Evolutionary conservation across 805 yeast genomes (phyloP).

Genomic region (Suhomyces canberraensis): DNA sequence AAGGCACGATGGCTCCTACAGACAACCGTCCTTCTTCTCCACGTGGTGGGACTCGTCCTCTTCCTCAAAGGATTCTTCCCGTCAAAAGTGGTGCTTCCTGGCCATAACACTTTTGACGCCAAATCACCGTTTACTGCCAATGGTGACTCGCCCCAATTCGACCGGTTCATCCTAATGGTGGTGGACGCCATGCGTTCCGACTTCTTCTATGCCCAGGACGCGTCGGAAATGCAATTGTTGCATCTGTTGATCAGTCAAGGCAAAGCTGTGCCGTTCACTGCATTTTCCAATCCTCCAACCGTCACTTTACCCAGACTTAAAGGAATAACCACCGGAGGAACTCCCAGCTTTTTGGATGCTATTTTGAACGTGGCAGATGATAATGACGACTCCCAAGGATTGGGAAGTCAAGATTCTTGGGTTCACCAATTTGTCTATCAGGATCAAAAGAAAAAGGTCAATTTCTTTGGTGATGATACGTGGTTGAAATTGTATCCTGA

Average conservation of each 20-base stretch:
- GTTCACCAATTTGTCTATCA: slow-evolving; percentile 54
- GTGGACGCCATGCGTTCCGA: slow-evolving; percentile 93
- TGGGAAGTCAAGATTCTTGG: slow-evolving; percentile 85
- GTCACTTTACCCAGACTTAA: slow-evolving; percentile 93
- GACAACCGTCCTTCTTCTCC: slow-evolving; percentile 11
- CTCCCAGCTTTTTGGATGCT: slow-evolving; percentile 93
- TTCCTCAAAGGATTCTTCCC: slow-evolving; percentile 91
- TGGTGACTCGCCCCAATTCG: slow-evolving; percentile 45
- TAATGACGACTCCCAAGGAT: slow-evolving; percentile 64
- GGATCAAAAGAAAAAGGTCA: slow-evolving; percentile 42
- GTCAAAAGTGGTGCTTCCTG: slow-evolving; percentile 72
- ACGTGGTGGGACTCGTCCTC: slow-evolving; percentile 48
- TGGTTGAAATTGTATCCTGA: slow-evolving; percentile 89
- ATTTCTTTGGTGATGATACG: slow-evolving; percentile 96
- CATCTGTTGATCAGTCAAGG: slow-evolving; percentile 66
- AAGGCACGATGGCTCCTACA: slow-evolving; percentile 16
- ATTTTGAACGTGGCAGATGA: slow-evolving; percentile 91
- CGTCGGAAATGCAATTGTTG: slow-evolving; percentile 62
- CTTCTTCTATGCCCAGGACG: slow-evolving; percentile 60
- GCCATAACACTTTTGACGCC: slow-evolving; percentile 38
- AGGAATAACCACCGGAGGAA: slow-evolving; percentile 91
- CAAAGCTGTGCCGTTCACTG: slow-evolving; percentile 82
- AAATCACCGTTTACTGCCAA: slow-evolving; percentile 16
- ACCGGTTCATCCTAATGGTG: slow-evolving; percentile 73
- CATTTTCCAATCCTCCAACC: slow-evolving; percentile 92